Percentiles rank a stretch among this genome's conserved stretches.
Evolutionary conservation across 768 basidiomycete species (phyloP).

Genomic region (Tricholoma saponaceum): DNA sequence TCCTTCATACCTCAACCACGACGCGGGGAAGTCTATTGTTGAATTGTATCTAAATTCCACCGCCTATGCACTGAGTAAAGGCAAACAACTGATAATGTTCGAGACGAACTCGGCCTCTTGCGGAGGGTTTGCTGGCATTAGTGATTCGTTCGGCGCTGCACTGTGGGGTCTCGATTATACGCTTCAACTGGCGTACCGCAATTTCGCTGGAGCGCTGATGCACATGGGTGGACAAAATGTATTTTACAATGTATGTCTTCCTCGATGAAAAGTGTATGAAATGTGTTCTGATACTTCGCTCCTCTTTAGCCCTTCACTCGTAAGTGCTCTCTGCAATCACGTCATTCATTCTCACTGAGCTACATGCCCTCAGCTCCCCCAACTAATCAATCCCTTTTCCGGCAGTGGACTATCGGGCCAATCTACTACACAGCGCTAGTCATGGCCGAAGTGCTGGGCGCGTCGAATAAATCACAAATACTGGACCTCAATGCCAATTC

Average conservation of each 20-base stretch:
- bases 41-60: conserved; percentile 49
- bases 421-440: conserved; percentile 72
- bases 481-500: conserved; percentile 56
- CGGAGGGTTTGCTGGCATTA: conserved; percentile 62
- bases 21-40: conserved; percentile 45
- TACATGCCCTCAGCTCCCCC: conserved; percentile 38
- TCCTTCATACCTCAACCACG: conserved; percentile 60
- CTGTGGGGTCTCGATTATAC: conserved; percentile 64
- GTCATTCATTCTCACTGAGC: not conserved
- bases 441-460: conserved; percentile 65
- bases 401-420: conserved; percentile 74
- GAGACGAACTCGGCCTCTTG: conserved; percentile 71
- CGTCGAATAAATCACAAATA: conserved; percentile 56
- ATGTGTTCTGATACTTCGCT: conserved; percentile 36
- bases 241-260: conserved; percentile 54
- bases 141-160: conserved; percentile 58
- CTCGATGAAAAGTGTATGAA: not conserved
- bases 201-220: conserved; percentile 46
- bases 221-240: conserved; percentile 63
- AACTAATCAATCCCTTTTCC: conserved; percentile 53
- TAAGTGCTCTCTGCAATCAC: conserved; percentile 29
- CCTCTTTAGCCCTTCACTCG: conserved; percentile 52
- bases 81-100: conserved; percentile 56
- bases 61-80: conserved; percentile 33
- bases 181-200: conserved; percentile 51